Base-by-base conservation (phyloP, 192 early-diverging fungal genomes). In the Coemansia sp. region DNA sequence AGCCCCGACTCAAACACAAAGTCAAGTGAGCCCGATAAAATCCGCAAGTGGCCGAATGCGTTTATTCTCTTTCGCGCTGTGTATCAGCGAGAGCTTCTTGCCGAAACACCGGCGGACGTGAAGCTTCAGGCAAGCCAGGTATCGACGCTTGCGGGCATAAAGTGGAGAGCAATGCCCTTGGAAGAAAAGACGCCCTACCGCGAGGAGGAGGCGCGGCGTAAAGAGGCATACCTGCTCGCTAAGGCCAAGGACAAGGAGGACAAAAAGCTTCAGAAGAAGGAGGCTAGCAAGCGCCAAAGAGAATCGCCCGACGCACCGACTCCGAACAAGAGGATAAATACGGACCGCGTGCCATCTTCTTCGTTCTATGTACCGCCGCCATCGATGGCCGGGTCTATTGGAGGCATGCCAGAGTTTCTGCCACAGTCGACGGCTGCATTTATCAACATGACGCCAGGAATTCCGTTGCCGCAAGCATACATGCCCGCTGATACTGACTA, bases 191-290 rank as follows among this genome's bases (percentile, higher is more conserved):
- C 12, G 35, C 35, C 35, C n/a, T 40, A 40, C 35, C 4, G n/a
- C 14, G 35, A 40, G 0, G 12, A 16, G 35, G 35, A 11, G 12
- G 5, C 1, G n/a, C 12, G 12, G 12, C 35, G 5, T 11, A 40
- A 2, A 9, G 35, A n/a, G 35, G 14, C 1, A 40, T 40, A 40
- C 9, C 12, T 16, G 7, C 14, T 16, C 3, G 9, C 7, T 5
- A n/a, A 16, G 35, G 35, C 35, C 12, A 11, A 40, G 59, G 61
- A 22, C 83, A 76, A 22, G 89, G 84, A 76, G 57, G 65, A 24
- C 51, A 86, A 33, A 80, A 77, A 43, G 84, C 86, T 8, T 61
- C 73, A 1, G 73, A 73, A 47, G 89, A 91, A 61, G 89, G 88
- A 52, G 66, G 67, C 23, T 75, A 89, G 16, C 66, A 89, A 88